Base-by-base conservation (phyloP, 163 green algal species). In the Chlorella variabilis region DNA sequence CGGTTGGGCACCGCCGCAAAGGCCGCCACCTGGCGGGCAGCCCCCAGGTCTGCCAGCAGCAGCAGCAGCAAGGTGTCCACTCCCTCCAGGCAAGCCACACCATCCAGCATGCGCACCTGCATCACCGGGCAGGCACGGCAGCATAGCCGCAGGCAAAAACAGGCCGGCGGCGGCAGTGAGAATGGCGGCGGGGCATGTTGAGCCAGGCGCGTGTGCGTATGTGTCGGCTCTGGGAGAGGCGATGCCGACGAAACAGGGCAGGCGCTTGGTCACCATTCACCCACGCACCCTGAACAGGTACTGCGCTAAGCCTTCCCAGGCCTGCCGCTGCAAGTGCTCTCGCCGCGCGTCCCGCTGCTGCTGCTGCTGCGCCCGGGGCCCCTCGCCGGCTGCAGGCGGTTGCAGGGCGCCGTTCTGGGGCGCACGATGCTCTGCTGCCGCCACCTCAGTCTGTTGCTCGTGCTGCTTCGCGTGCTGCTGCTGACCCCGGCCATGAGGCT, bases 21-120 rank as follows among this genome's bases (percentile, higher is more conserved):
- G 41, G 82, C 87, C 25, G 84, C 85, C 38, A 87, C 83, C 33
- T 86, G 80, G 5, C 77, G 63, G 4, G 20, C 49, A 0, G 56
- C 51, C n/a, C 73, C 81, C 49, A 82, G 58, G 34, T 89, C 86
- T 11, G 86, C 77, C 34, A 92, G 84, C 61, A 94, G 85, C 42
- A 84, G 83, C 31, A 91, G 51, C 17, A 92, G 71, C 71, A 93
- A 84, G 13, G 87, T 88, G 82, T 94, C 90, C 21, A 92, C 63
- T 31, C 88, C 90, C 39, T 91, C 84, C 48, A 59, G 65, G 21
- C 63, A 69, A 23, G 77, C 51, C 42, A 87, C 78, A 21, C 78
- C 84, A 11, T 80, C 73, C 80, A 81, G 38, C 77, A 84, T 77
- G 27, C 86, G 74, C 20, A 82, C 85, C 87, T 90, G 80, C 33